Evolutionary conservation across 2,329 filamentous ascomycete genomes (phyloP), one percentile per base, ranked within the genome.

Genomic region (Arthrobotrys sinensis): DNA sequence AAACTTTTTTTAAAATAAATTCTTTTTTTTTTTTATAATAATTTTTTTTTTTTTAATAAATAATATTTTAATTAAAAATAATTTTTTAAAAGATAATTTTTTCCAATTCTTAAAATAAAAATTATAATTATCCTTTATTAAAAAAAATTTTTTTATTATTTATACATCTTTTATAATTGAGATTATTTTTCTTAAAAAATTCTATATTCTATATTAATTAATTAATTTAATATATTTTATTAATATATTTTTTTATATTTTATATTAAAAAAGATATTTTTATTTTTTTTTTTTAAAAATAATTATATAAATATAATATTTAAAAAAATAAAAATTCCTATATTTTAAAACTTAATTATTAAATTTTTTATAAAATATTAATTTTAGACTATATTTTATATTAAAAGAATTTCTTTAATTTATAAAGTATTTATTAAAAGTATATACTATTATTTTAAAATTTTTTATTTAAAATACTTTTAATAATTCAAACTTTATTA

Each of bases 81-180:
- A 28, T 52, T 52, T 24, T 32, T 52, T 52, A 52, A 32, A 14
- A 32, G 19, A 52, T 10, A 14, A 14, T 14, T 52, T 52, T 28
- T 32, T 32, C 24, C 34, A 55, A 55, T 55, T 34, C 14, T 55
- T 55, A 32, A 55, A 55, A 52, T 52, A 52, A 52, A 52, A 52
- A 52, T 52, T 32, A 52, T 52, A 52, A 52, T 52, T 52, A 24
- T 52, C 14, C 24, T 32, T 52, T 10, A 52, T 52, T 24, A 32
- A 32, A 32, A 52, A 52, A 52, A 32, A 16, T 16, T 57, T 57
- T 32, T 32, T 57, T 32, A 34, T 36, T 36, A 16, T 24, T 52
- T 24, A 11, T 8, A 14, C 8, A 52, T 52, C 12, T 32, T n/a
- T 55, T 32, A 55, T 16, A 14, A 55, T 32, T 34, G 34, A 32